Percentiles rank a stretch among this genome's conserved stretches.
Conservation (phyloP, 2,329 filamentous ascomycete species). For the Verticillium dahliae region DNA sequence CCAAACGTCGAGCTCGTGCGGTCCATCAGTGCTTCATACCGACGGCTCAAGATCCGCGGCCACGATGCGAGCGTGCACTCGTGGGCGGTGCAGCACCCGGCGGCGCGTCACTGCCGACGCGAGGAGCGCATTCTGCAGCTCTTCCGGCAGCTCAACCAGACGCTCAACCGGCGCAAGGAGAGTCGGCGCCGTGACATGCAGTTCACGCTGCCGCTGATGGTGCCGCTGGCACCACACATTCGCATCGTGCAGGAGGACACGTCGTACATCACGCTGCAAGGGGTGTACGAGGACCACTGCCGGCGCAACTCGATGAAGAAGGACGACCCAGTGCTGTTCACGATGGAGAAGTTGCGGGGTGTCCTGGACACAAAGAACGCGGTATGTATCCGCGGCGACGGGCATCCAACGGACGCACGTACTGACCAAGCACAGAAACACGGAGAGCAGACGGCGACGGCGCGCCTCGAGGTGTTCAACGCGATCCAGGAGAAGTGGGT, state of each 20-base stretch:
- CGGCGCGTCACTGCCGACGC: constrained; percentile 81
- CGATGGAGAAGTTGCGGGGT: constrained; percentile 85
- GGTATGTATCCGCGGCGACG: constrained; percentile 23
- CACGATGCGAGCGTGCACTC: constrained; percentile 96
- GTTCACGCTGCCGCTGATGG: constrained; percentile 93
- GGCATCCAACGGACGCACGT: background rate
- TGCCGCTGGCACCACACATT: constrained; percentile 90
- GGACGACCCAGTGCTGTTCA: constrained; percentile 91
- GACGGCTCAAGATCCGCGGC: constrained; percentile 89
- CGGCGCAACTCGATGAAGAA: constrained; percentile 80
- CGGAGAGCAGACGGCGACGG: constrained; percentile 62
- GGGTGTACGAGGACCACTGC: constrained; percentile 94
- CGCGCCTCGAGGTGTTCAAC: constrained; percentile 85
- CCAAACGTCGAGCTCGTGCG: constrained; percentile 91
- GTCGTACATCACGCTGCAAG: constrained; percentile 90
- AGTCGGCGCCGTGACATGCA: constrained; percentile 87
- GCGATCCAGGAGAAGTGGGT: constrained; percentile 94
- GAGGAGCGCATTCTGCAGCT: constrained; percentile 94
- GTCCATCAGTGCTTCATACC: constrained; percentile 83
- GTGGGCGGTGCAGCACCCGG: constrained; percentile 94
- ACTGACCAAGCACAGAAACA: constrained; percentile 48
- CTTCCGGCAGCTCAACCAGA: constrained; percentile 95
- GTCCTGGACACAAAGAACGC: constrained; percentile 62
- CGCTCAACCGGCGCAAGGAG: constrained; percentile 87
- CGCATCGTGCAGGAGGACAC: constrained; percentile 93